A percentile compares a stretch with the other conserved stretches of the same genome.
phyloP scores from a whole-genome alignment of 2,329 filamentous ascomycete genomes.

The Verticillium zaregamsianum region DNA sequence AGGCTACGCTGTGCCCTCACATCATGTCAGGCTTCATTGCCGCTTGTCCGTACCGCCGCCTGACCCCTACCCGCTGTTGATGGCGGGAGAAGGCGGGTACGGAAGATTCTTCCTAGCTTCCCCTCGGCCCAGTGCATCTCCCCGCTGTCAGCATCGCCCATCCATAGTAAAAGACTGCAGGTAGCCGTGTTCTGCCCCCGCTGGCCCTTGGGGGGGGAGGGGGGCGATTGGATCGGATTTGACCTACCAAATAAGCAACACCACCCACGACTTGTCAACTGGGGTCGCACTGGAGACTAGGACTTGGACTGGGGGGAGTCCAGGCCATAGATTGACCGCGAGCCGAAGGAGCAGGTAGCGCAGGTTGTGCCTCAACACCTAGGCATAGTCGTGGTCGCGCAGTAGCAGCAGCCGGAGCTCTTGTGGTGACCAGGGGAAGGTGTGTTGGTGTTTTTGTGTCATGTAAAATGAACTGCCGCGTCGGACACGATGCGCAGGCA shows the following conservation, averaged over 20 bases:
- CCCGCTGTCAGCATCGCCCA: background rate
- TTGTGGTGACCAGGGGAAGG: background rate
- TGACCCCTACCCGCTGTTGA: background rate
- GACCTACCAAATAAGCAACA: background rate
- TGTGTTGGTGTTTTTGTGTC: background rate
- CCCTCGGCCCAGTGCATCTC: background rate
- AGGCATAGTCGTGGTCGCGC: background rate
- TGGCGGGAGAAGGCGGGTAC: background rate
- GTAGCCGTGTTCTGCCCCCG: background rate
- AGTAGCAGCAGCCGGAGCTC: background rate
- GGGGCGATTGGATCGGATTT: background rate
- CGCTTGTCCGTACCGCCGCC: background rate
- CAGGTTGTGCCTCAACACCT: background rate
- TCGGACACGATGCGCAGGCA: background rate
- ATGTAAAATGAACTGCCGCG: background rate
- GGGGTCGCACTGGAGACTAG: background rate
- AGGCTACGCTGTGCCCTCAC: background rate
- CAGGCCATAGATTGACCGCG: background rate
- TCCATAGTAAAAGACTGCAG: background rate
- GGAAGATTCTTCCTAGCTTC: background rate
- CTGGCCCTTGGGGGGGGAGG: background rate
- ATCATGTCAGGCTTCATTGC: background rate
- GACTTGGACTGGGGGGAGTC: background rate
- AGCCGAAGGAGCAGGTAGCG: too few species aligned
- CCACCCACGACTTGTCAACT: background rate